A percentile compares a stretch with the other conserved stretches of the same genome.
phyloP scores from a whole-genome alignment of 305 asterid genomes.

The Salvia sclarea region DNA sequence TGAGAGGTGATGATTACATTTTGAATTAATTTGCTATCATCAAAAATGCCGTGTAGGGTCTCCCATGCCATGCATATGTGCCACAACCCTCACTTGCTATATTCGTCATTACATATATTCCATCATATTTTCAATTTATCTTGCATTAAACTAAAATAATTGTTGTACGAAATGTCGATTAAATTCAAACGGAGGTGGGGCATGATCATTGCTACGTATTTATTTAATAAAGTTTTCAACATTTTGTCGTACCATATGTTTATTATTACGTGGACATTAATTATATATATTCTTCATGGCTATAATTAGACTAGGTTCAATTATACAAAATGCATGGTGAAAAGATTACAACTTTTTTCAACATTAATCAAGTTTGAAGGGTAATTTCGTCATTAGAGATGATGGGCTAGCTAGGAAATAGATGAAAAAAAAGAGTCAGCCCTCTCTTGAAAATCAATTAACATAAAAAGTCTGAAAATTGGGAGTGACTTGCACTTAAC shows the following conservation, averaged over 20 bases:
- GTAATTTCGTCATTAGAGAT: background rate
- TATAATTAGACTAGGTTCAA: background rate
- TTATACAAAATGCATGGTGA: no score
- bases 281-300: background rate
- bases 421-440: no score
- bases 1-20: conserved; percentile 5
- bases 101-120: background rate
- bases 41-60: conserved; percentile 35
- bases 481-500: no score
- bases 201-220: background rate
- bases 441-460: no score
- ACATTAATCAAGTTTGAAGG: background rate
- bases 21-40: conserved; percentile 7
- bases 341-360: background rate
- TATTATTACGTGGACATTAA: background rate
- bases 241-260: background rate
- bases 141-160: background rate
- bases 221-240: no score
- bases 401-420: background rate
- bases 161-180: conserved; percentile 1
- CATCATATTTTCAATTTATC: background rate
- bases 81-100: background rate
- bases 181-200: conserved; percentile 3
- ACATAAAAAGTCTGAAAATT: no score
- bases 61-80: conserved; percentile 11